Conservation (phyloP, 345 rosid genomes). For the Eutrema heterophyllum region DNA sequence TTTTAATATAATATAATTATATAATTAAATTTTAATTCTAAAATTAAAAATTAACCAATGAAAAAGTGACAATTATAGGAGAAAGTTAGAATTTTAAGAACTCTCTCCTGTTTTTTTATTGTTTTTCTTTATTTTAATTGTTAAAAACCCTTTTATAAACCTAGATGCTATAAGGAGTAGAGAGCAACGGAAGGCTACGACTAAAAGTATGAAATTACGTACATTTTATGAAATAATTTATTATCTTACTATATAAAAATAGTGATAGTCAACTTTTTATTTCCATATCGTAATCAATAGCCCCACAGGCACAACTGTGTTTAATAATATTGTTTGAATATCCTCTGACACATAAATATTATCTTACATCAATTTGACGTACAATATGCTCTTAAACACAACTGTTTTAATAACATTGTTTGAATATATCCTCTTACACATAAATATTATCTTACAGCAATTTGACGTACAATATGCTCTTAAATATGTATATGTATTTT, state of each 20-base stretch:
- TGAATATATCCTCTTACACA: slow-evolving; percentile 18
- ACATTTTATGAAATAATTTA: background rate
- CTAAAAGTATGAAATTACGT: slow-evolving; percentile 10
- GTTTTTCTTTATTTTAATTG: too few relatives aligned
- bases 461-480: slow-evolving; percentile 11
- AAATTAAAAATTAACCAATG: too few relatives aligned
- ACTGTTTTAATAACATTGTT: background rate
- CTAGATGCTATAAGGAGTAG: too few relatives aligned
- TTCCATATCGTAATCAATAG: slow-evolving; percentile 21
- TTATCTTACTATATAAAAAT: background rate
- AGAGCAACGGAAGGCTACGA: background rate
- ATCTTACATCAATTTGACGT: slow-evolving; percentile 22
- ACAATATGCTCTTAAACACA: background rate
- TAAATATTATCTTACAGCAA: slow-evolving; percentile 10
- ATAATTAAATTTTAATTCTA: too few relatives aligned
- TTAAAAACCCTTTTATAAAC: too few relatives aligned
- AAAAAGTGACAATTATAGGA: too few relatives aligned
- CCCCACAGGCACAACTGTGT: slow-evolving; percentile 8
- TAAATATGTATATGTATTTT: background rate
- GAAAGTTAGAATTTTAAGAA: too few relatives aligned
- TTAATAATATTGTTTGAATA: slow-evolving; percentile 16
- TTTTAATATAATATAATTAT: too few relatives aligned
- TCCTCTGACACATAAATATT: slow-evolving; percentile 11
- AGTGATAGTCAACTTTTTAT: slow-evolving; percentile 15
- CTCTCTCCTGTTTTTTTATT: too few relatives aligned